phyloP scores from a whole-genome alignment of 768 basidiomycete species.

The Podaxis rugospora region DNA sequence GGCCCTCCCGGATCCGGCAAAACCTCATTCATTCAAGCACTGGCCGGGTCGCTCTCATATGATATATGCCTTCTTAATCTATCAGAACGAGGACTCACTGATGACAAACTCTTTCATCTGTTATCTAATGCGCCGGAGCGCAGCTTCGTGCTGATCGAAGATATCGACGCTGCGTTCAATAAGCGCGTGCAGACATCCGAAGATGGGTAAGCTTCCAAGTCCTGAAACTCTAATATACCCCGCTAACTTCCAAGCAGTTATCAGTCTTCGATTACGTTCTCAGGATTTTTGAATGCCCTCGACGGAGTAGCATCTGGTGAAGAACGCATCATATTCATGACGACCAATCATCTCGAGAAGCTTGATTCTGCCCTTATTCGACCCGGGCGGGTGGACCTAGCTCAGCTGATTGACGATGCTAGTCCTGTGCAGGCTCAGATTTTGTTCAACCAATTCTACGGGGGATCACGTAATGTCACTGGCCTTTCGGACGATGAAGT shows the following conservation, averaged over 20 bases:
- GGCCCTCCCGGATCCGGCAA: conserved; percentile 98
- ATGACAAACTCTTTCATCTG: conserved; percentile 94
- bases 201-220: conserved; percentile 66
- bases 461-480: conserved; percentile 31
- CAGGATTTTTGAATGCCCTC: conserved; percentile 93
- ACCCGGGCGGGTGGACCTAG: conserved; percentile 91
- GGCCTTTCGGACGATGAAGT: conserved; percentile 29
- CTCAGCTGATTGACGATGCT: conserved; percentile 82
- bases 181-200: conserved; percentile 86
- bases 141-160: conserved; percentile 94
- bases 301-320: conserved; percentile 98
- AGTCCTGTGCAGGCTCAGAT: conserved; percentile 71
- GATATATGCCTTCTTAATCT: conserved; percentile 96
- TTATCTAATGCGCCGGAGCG: conserved; percentile 91
- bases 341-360: conserved; percentile 89
- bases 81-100: conserved; percentile 91
- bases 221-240: conserved; percentile 5
- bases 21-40: conserved; percentile 96
- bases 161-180: conserved; percentile 96
- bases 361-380: conserved; percentile 94
- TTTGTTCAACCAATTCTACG: conserved; percentile 85
- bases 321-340: conserved; percentile 98
- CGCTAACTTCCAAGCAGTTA: conserved; percentile 48
- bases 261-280: conserved; percentile 95
- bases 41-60: conserved; percentile 88